phyloP scores from a whole-genome alignment of 2,329 filamentous ascomycete genomes.

The Colletotrichum eremochloae region DNA sequence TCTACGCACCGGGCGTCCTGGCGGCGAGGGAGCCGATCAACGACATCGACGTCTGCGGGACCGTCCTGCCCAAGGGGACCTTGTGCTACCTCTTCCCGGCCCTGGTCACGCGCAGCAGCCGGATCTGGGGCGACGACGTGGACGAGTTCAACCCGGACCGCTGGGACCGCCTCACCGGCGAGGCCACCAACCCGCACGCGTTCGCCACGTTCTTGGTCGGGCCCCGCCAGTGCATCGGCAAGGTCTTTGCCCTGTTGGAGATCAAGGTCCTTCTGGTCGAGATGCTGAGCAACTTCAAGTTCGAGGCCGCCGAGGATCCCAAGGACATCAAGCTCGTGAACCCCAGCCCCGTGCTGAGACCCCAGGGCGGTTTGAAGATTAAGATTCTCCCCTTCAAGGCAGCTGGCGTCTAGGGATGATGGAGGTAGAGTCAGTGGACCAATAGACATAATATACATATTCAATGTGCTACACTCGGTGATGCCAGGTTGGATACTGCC shows the following conservation, averaged over 20 bases:
- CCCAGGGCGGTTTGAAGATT: constrained; percentile 10
- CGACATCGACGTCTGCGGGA: constrained; percentile 52
- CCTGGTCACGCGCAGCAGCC: constrained; percentile 52
- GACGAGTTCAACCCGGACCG: constrained; percentile 54
- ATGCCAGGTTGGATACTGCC: neutral
- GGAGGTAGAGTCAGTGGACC: too few relatives aligned
- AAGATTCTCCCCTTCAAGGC: neutral
- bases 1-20: constrained; percentile 54
- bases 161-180: constrained; percentile 50
- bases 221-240: constrained; percentile 55
- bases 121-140: constrained; percentile 55
- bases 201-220: constrained; percentile 55
- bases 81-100: constrained; percentile 52
- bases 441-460: neutral
- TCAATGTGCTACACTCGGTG: neutral
- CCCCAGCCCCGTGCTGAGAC: constrained; percentile 17
- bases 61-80: constrained; percentile 53
- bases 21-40: constrained; percentile 49
- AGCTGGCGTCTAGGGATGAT: neutral
- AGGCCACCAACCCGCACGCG: constrained; percentile 48
- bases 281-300: constrained; percentile 50
- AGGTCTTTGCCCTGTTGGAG: constrained; percentile 52
- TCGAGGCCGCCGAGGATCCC: constrained; percentile 45
- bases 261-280: constrained; percentile 54
- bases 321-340: constrained; percentile 44